These are phyloP conservation scores for Coemansia aciculifera DNA, from an alignment of 192 early-diverging fungal species.

Conservation along the genomic window DNA sequence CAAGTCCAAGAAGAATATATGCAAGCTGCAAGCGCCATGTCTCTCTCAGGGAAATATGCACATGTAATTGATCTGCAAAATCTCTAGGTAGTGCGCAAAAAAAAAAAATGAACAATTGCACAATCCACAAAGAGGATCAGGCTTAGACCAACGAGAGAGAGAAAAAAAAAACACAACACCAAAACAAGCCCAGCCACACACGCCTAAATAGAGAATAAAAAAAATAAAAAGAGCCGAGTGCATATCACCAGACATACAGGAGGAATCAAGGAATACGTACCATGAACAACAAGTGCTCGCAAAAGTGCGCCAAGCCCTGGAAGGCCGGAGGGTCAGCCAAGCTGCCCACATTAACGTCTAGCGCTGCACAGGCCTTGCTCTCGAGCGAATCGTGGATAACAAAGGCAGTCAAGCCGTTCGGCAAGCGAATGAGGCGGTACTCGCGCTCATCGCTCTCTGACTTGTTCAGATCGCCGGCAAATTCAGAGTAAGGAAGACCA, in stretches of 20 bases:
- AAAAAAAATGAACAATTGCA: neutral
- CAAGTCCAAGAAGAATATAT: neutral
- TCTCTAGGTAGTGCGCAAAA: neutral
- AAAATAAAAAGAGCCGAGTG: slow-evolving; percentile 12
- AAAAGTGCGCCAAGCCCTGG: slow-evolving; percentile 76
- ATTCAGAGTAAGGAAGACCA: slow-evolving; percentile 30
- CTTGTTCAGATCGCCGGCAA: slow-evolving; percentile 51
- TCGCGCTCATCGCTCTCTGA: slow-evolving; percentile 64
- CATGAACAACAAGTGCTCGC: slow-evolving; percentile 79
- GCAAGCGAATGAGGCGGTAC: slow-evolving; percentile 62
- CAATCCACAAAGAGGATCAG: slow-evolving; percentile 8
- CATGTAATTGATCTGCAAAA: slow-evolving; percentile 6
- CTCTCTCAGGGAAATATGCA: neutral
- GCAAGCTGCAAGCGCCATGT: neutral
- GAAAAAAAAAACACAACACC: neutral
- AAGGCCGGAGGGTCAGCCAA: slow-evolving; percentile 67
- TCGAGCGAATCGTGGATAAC: slow-evolving; percentile 60
- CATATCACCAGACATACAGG: neutral
- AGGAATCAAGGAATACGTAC: slow-evolving; percentile 20
- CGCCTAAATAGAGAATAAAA: neutral
- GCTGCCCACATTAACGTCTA: slow-evolving; percentile 72
- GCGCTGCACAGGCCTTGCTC: slow-evolving; percentile 67
- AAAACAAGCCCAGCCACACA: neutral
- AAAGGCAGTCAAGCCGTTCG: slow-evolving; percentile 63
- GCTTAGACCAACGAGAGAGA: neutral